phyloP scores from a whole-genome alignment of 192 early-diverging fungal species.

The Rhizophagus sp. region DNA sequence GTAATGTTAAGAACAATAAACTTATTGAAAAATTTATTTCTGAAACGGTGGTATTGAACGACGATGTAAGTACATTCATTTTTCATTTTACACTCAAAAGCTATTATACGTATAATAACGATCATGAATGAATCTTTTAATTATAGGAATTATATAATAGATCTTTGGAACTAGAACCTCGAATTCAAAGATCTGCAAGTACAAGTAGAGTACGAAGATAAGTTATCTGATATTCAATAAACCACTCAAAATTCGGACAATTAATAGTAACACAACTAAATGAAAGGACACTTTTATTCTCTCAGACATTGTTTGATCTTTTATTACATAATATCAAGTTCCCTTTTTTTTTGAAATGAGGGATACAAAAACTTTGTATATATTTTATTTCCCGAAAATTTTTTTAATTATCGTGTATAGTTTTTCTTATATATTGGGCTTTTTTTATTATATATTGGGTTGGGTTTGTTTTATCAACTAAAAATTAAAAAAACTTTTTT shows the following conservation, averaged over 20 bases:
- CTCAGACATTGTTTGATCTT: too few species aligned
- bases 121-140: not conserved
- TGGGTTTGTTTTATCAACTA: not conserved
- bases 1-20: slow-evolving; percentile 39
- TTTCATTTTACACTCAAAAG: not conserved
- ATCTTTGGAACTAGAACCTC: slow-evolving; percentile 43
- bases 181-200: slow-evolving; percentile 10
- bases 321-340: too few species aligned
- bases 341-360: not conserved
- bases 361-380: not conserved
- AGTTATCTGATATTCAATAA: not conserved
- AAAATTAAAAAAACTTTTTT: not conserved
- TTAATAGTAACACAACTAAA: not conserved
- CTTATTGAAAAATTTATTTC: slow-evolving; percentile 39
- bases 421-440: not conserved
- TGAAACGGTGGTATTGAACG: slow-evolving; percentile 38
- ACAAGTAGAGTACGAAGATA: slow-evolving; percentile 10
- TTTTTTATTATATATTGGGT: not conserved
- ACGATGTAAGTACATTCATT: slow-evolving; percentile 30
- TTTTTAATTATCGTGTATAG: not conserved
- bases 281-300: not conserved
- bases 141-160: slow-evolving; percentile 40
- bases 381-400: not conserved
- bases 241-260: not conserved
- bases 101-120: not conserved